phyloP scores from a whole-genome alignment of 768 basidiomycete genomes.

The Termitomyces sp. region DNA sequence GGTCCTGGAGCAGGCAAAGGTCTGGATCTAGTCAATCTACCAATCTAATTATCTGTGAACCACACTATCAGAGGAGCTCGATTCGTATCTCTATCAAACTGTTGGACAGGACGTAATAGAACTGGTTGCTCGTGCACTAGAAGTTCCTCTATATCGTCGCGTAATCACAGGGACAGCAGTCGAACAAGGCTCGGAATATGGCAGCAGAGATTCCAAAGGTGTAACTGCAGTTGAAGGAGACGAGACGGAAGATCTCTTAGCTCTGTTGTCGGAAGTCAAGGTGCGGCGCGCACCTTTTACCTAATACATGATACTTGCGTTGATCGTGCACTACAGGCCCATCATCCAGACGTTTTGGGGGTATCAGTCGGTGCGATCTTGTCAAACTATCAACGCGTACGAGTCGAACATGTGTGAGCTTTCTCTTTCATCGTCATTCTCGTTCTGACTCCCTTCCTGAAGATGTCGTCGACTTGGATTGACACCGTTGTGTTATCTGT shows the following conservation, averaged over 20 bases:
- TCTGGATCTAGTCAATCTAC: slow-evolving; percentile 30
- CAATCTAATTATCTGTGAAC: slow-evolving; percentile 18
- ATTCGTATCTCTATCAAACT: slow-evolving; percentile 99
- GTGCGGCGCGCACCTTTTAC: slow-evolving; percentile 50
- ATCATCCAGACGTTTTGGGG: slow-evolving; percentile 78
- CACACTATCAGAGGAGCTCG: slow-evolving; percentile 81
- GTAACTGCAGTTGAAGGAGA: slow-evolving; percentile 64
- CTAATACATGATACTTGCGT: background rate
- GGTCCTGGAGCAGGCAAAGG: slow-evolving; percentile 85
- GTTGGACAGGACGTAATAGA: slow-evolving; percentile 94
- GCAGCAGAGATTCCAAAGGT: slow-evolving; percentile 49
- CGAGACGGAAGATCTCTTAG: slow-evolving; percentile 93
- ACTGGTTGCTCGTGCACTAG: slow-evolving; percentile 78
- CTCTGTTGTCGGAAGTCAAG: slow-evolving; percentile 70
- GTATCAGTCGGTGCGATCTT: slow-evolving; percentile 96
- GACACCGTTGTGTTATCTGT: slow-evolving; percentile 83
- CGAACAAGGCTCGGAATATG: slow-evolving; percentile 84
- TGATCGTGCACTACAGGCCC: slow-evolving; percentile 37
- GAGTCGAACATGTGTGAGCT: slow-evolving; percentile 94
- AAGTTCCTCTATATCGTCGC: slow-evolving; percentile 79
- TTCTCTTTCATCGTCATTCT: background rate
- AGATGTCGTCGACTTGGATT: slow-evolving; percentile 77
- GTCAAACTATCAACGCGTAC: slow-evolving; percentile 94
- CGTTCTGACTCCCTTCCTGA: background rate
- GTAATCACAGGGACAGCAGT: slow-evolving; percentile 81